Conservation (phyloP, 2,329 filamentous ascomycete genomes). For the Nannizziopsis arthrosporioides region DNA sequence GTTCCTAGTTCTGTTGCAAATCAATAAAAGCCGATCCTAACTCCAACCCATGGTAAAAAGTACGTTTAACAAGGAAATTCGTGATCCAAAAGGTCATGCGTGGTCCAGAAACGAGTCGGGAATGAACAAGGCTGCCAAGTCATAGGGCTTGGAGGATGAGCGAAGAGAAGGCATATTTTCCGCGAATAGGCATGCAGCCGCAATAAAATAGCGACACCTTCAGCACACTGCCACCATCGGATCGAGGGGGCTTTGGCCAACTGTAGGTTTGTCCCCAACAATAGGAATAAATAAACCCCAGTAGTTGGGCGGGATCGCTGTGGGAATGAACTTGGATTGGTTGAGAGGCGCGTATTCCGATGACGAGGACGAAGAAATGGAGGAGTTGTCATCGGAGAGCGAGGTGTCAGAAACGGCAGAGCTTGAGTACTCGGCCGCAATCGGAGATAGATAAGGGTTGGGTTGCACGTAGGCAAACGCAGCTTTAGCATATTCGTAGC, state of each 20-base stretch:
- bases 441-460: constrained; percentile 27
- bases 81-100: constrained; percentile 5
- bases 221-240: constrained; percentile 18
- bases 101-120: constrained; percentile 5
- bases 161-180: background rate
- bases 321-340: constrained; percentile 20
- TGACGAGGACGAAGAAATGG: constrained; percentile 24
- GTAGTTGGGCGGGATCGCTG: constrained; percentile 20
- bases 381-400: constrained; percentile 30
- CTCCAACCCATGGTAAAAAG: constrained; percentile 6
- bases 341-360: constrained; percentile 24
- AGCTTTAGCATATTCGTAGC: constrained; percentile 22
- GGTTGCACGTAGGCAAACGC: constrained; percentile 26
- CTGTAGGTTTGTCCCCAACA: constrained; percentile 22
- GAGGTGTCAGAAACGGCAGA: constrained; percentile 32
- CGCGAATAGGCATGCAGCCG: background rate
- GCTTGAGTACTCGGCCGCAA: constrained; percentile 29
- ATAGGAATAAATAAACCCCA: constrained; percentile 21
- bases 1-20: background rate
- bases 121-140: background rate
- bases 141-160: background rate
- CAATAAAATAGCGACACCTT: constrained; percentile 3
- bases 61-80: constrained; percentile 5
- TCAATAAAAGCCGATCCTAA: background rate
- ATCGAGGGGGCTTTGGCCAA: constrained; percentile 19